Conservation (phyloP, 805 yeast species). For the Candida orba region DNA sequence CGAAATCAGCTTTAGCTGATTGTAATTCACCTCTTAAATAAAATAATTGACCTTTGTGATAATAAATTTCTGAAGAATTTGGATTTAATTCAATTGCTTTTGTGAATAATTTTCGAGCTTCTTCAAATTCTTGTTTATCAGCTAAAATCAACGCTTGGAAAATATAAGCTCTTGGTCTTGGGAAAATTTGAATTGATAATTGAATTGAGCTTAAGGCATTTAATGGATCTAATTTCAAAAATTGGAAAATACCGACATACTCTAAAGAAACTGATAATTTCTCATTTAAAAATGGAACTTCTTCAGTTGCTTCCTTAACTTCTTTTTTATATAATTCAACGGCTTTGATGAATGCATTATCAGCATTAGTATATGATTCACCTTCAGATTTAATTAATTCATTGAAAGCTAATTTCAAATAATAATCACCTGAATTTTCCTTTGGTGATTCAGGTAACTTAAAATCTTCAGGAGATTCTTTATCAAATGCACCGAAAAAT, state of each 20-base stretch:
- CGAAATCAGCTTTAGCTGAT: constrained; percentile 68
- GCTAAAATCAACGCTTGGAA: constrained; percentile 77
- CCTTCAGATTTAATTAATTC: constrained; percentile 40
- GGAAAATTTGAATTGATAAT: constrained; percentile 55
- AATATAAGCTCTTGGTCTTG: constrained; percentile 78
- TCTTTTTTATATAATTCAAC: constrained; percentile 34
- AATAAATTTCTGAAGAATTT: constrained; percentile 72
- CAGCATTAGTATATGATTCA: constrained; percentile 32
- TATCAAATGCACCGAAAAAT: constrained; percentile 79
- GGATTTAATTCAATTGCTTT: constrained; percentile 65
- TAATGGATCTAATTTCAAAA: constrained; percentile 67
- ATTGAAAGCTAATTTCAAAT: constrained; percentile 57
- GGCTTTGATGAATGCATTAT: constrained; percentile 46
- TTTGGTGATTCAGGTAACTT: constrained; percentile 32
- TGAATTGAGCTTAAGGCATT: constrained; percentile 59
- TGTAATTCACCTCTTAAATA: constrained; percentile 71
- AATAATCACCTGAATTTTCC: constrained; percentile 50
- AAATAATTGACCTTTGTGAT: constrained; percentile 90
- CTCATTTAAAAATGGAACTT: constrained; percentile 24
- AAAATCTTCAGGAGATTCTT: constrained; percentile 41
- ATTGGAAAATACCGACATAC: constrained; percentile 74
- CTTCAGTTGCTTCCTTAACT: constrained; percentile 17
- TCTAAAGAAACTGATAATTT: constrained; percentile 70
- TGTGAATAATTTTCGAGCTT: constrained; percentile 65
- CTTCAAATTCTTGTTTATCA: constrained; percentile 65